Evolutionary conservation across 1,284 basidiomycete genomes (phyloP).

Genomic region (Peniophora sp.): DNA sequence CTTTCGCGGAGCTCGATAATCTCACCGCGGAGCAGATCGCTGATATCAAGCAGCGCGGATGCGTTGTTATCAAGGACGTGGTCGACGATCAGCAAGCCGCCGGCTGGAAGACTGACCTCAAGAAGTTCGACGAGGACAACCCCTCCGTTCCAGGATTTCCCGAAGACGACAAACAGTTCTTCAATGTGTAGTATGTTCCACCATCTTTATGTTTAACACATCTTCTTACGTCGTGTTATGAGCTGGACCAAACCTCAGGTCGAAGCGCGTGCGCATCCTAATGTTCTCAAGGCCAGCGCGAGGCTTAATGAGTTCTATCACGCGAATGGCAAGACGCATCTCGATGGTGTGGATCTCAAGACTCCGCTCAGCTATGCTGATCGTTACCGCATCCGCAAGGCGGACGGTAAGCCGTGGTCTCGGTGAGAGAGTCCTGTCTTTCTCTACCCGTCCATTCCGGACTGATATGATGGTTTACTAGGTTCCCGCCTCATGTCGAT

Average conservation of each 20-base stretch:
- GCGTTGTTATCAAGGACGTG: slow-evolving; percentile 55
- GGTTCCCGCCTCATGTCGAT: slow-evolving; percentile 75
- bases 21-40: slow-evolving; percentile 38
- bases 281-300: slow-evolving; percentile 49
- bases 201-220: not conserved
- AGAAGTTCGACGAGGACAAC: slow-evolving; percentile 50
- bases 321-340: slow-evolving; percentile 18
- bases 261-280: slow-evolving; percentile 67
- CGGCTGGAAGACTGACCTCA: slow-evolving; percentile 48
- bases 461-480: no score
- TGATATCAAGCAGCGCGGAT: slow-evolving; percentile 47
- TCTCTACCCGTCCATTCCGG: no score
- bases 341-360: slow-evolving; percentile 55
- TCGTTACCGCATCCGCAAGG: slow-evolving; percentile 75
- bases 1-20: slow-evolving; percentile 43
- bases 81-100: slow-evolving; percentile 48
- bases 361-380: slow-evolving; percentile 76
- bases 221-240: not conserved
- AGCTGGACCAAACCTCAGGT: slow-evolving; percentile 70
- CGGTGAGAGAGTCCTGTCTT: no score
- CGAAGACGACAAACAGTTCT: slow-evolving; percentile 59
- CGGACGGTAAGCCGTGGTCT: slow-evolving; percentile 57
- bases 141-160: slow-evolving; percentile 52
- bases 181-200: slow-evolving; percentile 55
- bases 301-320: slow-evolving; percentile 66